Conservation (phyloP, 495 filamentous ascomycete species). For the Hypoxylon perforatum region DNA sequence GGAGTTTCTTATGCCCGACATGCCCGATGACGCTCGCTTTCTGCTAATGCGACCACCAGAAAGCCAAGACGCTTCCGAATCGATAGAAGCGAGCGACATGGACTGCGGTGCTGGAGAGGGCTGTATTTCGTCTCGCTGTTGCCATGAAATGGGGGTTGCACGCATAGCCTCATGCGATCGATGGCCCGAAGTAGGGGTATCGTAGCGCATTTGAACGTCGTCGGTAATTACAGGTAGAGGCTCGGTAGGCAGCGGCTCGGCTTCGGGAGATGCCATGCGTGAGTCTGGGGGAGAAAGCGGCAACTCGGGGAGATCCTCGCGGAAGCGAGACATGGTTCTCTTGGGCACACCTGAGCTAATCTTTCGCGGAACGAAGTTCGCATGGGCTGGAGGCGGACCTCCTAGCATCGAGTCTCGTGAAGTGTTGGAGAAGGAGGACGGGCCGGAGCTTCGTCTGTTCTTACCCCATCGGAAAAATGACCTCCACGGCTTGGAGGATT, state of each 20-base stretch:
- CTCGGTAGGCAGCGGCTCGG: slow-evolving; percentile 53
- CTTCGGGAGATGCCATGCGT: slow-evolving; percentile 77
- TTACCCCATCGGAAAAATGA: slow-evolving; percentile 78
- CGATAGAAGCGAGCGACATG: slow-evolving; percentile 83
- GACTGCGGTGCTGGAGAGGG: slow-evolving; percentile 58
- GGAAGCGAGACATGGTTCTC: slow-evolving; percentile 88
- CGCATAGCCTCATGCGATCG: slow-evolving; percentile 54
- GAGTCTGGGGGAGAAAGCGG: slow-evolving; percentile 85
- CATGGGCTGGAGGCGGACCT: slow-evolving; percentile 47
- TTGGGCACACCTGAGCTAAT: slow-evolving; percentile 63
- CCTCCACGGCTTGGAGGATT: slow-evolving; percentile 66
- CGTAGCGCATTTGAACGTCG: slow-evolving; percentile 51
- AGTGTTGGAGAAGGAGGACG: slow-evolving; percentile 79
- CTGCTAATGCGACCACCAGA: slow-evolving; percentile 71
- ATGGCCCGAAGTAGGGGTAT: slow-evolving; percentile 60
- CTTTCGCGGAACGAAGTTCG: slow-evolving; percentile 48
- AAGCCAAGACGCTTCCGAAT: slow-evolving; percentile 93
- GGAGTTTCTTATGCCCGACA: slow-evolving; percentile 50
- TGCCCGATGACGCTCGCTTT: slow-evolving; percentile 55
- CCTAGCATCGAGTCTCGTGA: slow-evolving; percentile 79
- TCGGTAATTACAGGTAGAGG: slow-evolving; percentile 43
- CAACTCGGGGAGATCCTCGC: slow-evolving; percentile 89
- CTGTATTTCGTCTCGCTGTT: slow-evolving; percentile 54
- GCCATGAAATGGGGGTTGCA: slow-evolving; percentile 55
- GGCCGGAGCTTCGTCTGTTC: slow-evolving; percentile 70